Conservation (phyloP, 108 stramenopile species). For the Skeletonema grethae region DNA sequence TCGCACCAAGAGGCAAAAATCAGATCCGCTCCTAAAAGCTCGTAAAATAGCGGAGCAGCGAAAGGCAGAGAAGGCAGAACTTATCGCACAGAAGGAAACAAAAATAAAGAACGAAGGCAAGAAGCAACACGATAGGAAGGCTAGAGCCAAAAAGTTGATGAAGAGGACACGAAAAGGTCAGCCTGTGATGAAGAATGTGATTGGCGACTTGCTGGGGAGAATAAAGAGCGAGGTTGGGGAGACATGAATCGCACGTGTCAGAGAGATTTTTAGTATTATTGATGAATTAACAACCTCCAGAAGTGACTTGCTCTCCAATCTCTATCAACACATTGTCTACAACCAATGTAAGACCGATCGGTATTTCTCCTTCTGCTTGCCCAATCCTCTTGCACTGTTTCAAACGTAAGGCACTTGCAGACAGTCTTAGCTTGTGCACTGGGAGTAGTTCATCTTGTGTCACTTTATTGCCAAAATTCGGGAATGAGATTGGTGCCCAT, state of each 20-base stretch:
- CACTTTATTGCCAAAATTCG: neutral
- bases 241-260: neutral
- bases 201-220: constrained; percentile 70
- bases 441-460: constrained; percentile 26
- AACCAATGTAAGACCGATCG: constrained; percentile 33
- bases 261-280: neutral
- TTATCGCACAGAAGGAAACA: constrained; percentile 25
- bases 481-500: constrained; percentile 47
- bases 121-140: constrained; percentile 48
- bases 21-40: constrained; percentile 54
- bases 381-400: constrained; percentile 24
- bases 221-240: constrained; percentile 43
- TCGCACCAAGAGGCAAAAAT: constrained; percentile 40
- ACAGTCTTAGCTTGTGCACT: constrained; percentile 52
- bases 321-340: constrained; percentile 52
- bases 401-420: constrained; percentile 52
- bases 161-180: constrained; percentile 70
- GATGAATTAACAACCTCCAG: too few species aligned
- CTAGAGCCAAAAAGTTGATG: constrained; percentile 52
- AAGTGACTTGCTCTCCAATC: constrained; percentile 29
- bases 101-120: constrained; percentile 45
- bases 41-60: constrained; percentile 45
- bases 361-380: constrained; percentile 24
- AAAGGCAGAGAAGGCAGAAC: constrained; percentile 29
- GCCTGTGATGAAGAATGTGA: constrained; percentile 80